These are phyloP conservation scores for Pyrenophora graminea DNA, from an alignment of 2,329 filamentous ascomycete species.

Conservation along the genomic window DNA sequence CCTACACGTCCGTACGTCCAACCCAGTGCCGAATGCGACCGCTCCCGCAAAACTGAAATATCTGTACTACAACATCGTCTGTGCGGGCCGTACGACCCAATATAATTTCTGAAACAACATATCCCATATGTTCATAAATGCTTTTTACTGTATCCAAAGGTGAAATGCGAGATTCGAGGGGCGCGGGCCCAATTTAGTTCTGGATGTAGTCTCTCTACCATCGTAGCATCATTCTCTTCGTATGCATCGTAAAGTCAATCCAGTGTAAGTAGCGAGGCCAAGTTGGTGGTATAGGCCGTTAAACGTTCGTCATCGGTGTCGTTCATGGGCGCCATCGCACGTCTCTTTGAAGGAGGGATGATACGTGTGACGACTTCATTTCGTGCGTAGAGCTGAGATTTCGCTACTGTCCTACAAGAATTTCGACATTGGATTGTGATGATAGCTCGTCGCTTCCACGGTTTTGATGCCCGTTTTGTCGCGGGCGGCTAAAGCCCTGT, in stretches of 20 bases:
- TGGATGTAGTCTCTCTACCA: constrained; percentile 46
- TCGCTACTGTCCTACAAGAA: constrained; percentile 63
- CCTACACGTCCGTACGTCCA: background rate
- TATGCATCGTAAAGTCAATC: constrained; percentile 47
- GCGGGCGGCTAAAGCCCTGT: constrained; percentile 58
- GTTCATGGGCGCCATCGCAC: constrained; percentile 34
- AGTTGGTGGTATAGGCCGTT: constrained; percentile 36
- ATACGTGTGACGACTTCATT: constrained; percentile 26
- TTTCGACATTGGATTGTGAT: constrained; percentile 63
- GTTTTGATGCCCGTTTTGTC: constrained; percentile 65
- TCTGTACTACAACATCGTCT: constrained; percentile 2
- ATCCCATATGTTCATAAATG: constrained; percentile 42
- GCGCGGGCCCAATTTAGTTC: constrained; percentile 34
- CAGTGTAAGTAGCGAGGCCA: constrained; percentile 30
- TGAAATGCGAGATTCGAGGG: constrained; percentile 22
- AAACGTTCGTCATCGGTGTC: constrained; percentile 39
- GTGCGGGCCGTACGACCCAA: constrained; percentile 1
- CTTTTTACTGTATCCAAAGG: constrained; percentile 37
- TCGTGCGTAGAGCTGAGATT: constrained; percentile 13
- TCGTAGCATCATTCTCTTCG: constrained; percentile 49
- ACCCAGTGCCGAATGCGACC: constrained; percentile 11
- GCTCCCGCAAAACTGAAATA: constrained; percentile 1
- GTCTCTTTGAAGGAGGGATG: constrained; percentile 29
- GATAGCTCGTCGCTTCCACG: constrained; percentile 68
- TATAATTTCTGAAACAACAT: constrained; percentile 9